Conservation (phyloP, 2,329 filamentous ascomycete species). For the Chalara sp. region DNA sequence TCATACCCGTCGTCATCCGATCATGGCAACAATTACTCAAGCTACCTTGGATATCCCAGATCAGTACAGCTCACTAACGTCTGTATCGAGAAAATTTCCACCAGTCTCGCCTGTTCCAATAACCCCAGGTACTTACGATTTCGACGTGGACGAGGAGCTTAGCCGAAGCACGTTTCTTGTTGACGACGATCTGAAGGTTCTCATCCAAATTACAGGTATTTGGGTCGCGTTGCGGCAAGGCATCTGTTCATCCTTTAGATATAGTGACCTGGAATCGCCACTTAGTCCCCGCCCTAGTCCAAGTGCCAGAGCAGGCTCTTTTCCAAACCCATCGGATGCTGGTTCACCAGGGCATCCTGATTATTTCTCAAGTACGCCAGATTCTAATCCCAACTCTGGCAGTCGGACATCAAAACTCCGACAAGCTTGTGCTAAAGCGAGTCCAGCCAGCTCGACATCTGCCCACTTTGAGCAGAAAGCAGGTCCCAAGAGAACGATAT, state of each 20-base stretch:
- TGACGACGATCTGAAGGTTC: slow-evolving; percentile 37
- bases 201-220: slow-evolving; percentile 46
- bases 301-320: slow-evolving; percentile 11
- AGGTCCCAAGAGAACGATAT: slow-evolving; percentile 35
- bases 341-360: slow-evolving; percentile 8
- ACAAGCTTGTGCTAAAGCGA: slow-evolving; percentile 11
- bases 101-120: slow-evolving; percentile 14
- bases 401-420: slow-evolving; percentile 10
- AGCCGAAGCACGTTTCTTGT: slow-evolving; percentile 32
- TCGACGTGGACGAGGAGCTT: slow-evolving; percentile 11
- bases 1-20: slow-evolving; percentile 61
- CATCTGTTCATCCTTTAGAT: slow-evolving; percentile 33
- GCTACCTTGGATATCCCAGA: slow-evolving; percentile 63
- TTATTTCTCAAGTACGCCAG: slow-evolving; percentile 16
- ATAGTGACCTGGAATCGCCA: slow-evolving; percentile 17
- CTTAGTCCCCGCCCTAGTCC: neutral
- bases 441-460: slow-evolving; percentile 9
- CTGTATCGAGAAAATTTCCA: slow-evolving; percentile 41
- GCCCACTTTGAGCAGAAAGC: slow-evolving; percentile 11
- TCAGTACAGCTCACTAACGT: slow-evolving; percentile 52
- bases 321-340: slow-evolving; percentile 15
- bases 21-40: slow-evolving; percentile 62
- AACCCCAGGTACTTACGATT: slow-evolving; percentile 7
- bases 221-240: slow-evolving; percentile 44
- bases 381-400: slow-evolving; percentile 7